phyloP scores from a whole-genome alignment of 1,284 basidiomycete genomes.

The Exobasidium rhododendri region DNA sequence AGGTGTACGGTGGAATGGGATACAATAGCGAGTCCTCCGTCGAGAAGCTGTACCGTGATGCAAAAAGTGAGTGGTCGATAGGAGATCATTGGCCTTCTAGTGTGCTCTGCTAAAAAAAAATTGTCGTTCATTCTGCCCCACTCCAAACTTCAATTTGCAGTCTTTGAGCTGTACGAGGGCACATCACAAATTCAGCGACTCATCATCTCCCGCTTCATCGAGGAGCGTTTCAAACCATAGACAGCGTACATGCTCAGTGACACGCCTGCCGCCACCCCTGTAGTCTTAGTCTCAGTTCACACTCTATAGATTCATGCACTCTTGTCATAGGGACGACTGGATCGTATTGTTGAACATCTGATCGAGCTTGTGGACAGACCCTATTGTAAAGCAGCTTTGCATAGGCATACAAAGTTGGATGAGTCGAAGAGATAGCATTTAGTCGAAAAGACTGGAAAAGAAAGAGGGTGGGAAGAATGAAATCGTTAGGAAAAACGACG shows the following conservation, averaged over 20 bases:
- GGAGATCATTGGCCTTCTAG: too few species aligned
- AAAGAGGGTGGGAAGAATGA: neutral
- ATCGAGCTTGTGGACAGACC: too few species aligned
- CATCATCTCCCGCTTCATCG: slow-evolving; percentile 47
- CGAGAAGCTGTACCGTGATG: slow-evolving; percentile 60
- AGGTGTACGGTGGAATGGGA: slow-evolving; percentile 58
- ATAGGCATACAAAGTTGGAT: neutral
- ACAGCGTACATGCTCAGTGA: too few species aligned
- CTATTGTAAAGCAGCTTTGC: neutral
- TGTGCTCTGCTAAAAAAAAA: too few species aligned
- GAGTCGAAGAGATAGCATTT: neutral
- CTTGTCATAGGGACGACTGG: too few species aligned
- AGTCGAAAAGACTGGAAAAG: neutral
- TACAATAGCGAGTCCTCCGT: slow-evolving; percentile 62
- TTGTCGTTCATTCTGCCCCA: too few species aligned
- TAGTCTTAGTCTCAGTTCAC: too few species aligned
- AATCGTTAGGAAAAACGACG: too few species aligned
- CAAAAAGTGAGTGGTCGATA: slow-evolving; percentile 22
- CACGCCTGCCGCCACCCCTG: too few species aligned
- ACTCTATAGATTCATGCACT: too few species aligned
- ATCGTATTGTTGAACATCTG: too few species aligned
- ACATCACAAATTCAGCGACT: slow-evolving; percentile 51
- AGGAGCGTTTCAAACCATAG: slow-evolving; percentile 38
- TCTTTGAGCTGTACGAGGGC: slow-evolving; percentile 51
- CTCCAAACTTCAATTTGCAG: too few species aligned